phyloP scores from a whole-genome alignment of 2,329 filamentous ascomycete genomes.

The Colletotrichum cereale region DNA sequence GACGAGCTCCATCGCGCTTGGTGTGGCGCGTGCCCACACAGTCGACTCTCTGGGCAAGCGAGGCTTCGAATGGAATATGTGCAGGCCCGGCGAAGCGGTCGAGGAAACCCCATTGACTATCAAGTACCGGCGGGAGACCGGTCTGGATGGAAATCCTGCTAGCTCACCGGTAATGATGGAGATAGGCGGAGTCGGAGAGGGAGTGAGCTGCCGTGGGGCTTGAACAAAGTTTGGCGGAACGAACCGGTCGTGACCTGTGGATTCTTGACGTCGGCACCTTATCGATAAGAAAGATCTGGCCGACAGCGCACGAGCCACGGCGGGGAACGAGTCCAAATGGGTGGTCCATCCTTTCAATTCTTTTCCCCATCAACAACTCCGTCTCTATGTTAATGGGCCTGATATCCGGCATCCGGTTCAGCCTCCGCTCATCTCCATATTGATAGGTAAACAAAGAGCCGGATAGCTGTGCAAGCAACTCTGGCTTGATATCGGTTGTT shows the following conservation, averaged over 20 bases:
- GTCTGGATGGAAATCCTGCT: not conserved
- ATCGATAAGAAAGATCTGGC: conserved; percentile 21
- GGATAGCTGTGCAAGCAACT: not conserved
- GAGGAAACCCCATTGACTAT: conserved; percentile 16
- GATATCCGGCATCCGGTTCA: not conserved
- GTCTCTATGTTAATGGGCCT: not conserved
- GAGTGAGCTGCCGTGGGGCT: conserved; percentile 16
- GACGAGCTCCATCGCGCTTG: conserved; percentile 34
- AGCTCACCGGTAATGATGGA: not conserved
- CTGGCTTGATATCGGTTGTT: not conserved
- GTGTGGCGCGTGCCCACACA: not conserved
- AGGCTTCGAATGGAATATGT: not conserved
- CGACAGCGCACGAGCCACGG: conserved; percentile 2
- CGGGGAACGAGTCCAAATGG: not conserved
- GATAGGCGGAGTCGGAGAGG: not conserved
- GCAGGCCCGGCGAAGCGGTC: not conserved
- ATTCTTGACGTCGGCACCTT: conserved; percentile 15
- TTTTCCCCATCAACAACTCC: not conserved
- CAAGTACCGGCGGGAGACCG: not conserved
- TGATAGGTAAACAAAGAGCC: not conserved
- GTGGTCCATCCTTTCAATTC: not conserved
- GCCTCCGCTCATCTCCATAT: not conserved
- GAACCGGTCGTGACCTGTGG: conserved; percentile 21
- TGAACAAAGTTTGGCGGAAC: conserved; percentile 32
- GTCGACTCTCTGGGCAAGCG: not conserved